Conservation (phyloP, 345 rosid species). For the Trapa incisa region DNA sequence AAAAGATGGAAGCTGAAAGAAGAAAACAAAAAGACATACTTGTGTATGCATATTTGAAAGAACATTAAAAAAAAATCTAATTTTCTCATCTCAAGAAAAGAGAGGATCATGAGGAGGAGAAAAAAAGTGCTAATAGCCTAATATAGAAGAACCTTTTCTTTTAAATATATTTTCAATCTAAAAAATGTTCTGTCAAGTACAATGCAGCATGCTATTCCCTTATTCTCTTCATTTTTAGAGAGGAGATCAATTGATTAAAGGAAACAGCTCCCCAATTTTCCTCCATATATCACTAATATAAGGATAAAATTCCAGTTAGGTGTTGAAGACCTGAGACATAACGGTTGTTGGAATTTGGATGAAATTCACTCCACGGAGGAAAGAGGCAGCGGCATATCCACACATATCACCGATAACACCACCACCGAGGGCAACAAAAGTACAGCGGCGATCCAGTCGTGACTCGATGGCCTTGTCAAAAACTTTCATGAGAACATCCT, state of each 20-base stretch:
- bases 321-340: constrained; percentile 70
- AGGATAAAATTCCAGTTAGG: background rate
- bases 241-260: background rate
- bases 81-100: background rate
- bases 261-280: background rate
- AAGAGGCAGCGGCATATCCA: constrained; percentile 92
- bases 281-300: background rate
- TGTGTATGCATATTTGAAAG: background rate
- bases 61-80: background rate
- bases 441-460: constrained; percentile 64
- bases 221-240: background rate
- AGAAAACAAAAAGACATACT: background rate
- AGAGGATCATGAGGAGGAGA: background rate
- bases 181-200: background rate
- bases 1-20: background rate
- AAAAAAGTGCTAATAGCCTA: background rate
- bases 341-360: constrained; percentile 98
- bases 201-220: constrained; percentile 1
- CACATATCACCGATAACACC: constrained; percentile 98
- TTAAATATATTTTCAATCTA: background rate
- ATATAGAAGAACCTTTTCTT: background rate
- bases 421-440: constrained; percentile 96
- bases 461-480: constrained; percentile 92
- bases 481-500: constrained; percentile 85
- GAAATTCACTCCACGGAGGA: constrained; percentile 94